Evolutionary conservation across 176 grass and related monocot genomes (phyloP).

Genomic region (Dendrocalamus sinicus): DNA sequence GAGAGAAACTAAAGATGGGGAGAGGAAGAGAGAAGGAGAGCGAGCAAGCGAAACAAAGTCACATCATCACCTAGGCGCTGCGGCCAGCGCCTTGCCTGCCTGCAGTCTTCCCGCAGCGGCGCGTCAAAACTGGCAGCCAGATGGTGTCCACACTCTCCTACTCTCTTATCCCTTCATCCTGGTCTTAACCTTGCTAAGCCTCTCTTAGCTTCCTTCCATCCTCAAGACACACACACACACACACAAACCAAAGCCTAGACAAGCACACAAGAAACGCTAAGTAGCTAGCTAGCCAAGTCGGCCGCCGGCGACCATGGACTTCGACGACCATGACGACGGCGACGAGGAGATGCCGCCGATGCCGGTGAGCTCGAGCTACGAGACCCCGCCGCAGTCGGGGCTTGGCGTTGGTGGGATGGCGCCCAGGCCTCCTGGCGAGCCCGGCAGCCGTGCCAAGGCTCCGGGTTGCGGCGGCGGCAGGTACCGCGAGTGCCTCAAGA

Average conservation of each 20-base stretch:
- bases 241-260: constrained; percentile 7
- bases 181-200: constrained; percentile 53
- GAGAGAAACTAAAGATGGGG: background rate
- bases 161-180: constrained; percentile 56
- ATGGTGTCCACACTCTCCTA: constrained; percentile 54
- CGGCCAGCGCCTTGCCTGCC: background rate
- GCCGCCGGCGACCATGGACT: constrained; percentile 58
- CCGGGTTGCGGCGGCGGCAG: constrained; percentile 33
- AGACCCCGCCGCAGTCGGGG: constrained; percentile 10
- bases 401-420: constrained; percentile 17
- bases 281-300: background rate
- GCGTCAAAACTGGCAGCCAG: constrained; percentile 62
- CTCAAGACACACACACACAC: constrained; percentile 13
- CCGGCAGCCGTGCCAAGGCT: background rate
- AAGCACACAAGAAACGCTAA: background rate
- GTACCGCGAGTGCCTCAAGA: constrained; percentile 91
- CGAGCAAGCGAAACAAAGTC: background rate
- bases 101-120: constrained; percentile 39
- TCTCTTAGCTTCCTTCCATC: constrained; percentile 47
- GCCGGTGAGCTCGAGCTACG: constrained; percentile 69
- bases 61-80: constrained; percentile 36
- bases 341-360: constrained; percentile 58
- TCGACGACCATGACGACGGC: constrained; percentile 64
- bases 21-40: background rate
- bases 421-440: constrained; percentile 30